A percentile compares a stretch with the other conserved stretches of the same genome.
Conservation (phyloP, 495 filamentous ascomycete genomes). For the Penicillium manginii region DNA sequence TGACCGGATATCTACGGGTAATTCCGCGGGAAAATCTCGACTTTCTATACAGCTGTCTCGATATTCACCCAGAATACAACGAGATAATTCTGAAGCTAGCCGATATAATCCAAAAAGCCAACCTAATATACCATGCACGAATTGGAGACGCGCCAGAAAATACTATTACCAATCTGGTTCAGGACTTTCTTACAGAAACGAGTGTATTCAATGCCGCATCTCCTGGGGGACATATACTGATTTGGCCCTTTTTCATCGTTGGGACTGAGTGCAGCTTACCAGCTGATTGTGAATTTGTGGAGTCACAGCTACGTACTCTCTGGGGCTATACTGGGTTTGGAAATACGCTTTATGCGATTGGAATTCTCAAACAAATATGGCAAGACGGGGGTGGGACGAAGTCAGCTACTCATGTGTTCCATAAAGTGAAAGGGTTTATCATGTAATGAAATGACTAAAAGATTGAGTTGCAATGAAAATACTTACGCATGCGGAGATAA, state of each 20-base stretch:
- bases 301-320: neutral
- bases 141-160: neutral
- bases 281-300: constrained; percentile 2
- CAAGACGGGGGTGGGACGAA: neutral
- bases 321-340: constrained; percentile 12
- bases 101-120: constrained; percentile 3
- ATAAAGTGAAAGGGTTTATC: constrained; percentile 7
- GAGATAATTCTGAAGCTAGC: neutral
- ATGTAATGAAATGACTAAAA: constrained; percentile 7
- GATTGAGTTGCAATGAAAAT: too few relatives aligned
- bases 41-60: constrained; percentile 11
- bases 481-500: too few relatives aligned
- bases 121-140: neutral
- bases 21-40: neutral
- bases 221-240: constrained; percentile 9
- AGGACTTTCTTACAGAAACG: constrained; percentile 4
- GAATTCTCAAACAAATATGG: constrained; percentile 8
- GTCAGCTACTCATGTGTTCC: neutral
- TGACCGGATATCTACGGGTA: neutral
- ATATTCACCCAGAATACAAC: neutral
- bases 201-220: constrained; percentile 8
- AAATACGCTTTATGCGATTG: constrained; percentile 9
- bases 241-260: constrained; percentile 17
- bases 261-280: constrained; percentile 1
- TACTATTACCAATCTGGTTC: neutral